Conservation (phyloP, 2,329 filamentous ascomycete species). For the Mycosphaerella sp. region DNA sequence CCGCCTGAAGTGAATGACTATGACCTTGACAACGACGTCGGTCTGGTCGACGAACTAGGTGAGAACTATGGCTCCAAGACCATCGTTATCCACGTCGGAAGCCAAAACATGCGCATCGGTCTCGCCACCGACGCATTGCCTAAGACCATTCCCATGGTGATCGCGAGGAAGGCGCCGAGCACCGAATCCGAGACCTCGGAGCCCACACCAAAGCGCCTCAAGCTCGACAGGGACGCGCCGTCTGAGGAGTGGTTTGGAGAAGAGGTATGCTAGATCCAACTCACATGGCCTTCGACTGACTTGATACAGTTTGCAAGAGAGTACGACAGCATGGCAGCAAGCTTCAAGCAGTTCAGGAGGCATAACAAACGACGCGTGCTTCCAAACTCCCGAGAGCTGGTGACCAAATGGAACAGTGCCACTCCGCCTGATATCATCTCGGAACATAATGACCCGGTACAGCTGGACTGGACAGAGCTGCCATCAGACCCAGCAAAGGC, state of each 20-base stretch:
- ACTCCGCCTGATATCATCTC: conserved; percentile 80
- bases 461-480: conserved; percentile 93
- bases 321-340: conserved; percentile 75
- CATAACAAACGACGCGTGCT: conserved; percentile 89
- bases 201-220: conserved; percentile 63
- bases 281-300: conserved; percentile 9
- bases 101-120: conserved; percentile 89
- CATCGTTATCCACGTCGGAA: conserved; percentile 91
- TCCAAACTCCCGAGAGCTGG: conserved; percentile 95
- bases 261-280: conserved; percentile 51
- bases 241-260: conserved; percentile 81
- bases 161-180: conserved; percentile 70
- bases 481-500: conserved; percentile 53
- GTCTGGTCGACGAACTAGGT: conserved; percentile 52
- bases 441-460: conserved; percentile 88
- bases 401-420: conserved; percentile 87
- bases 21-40: conserved; percentile 43
- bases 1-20: conserved; percentile 35
- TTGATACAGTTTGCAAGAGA: conserved; percentile 50
- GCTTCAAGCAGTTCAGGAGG: conserved; percentile 85
- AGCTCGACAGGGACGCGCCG: conserved; percentile 55
- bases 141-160: conserved; percentile 87
- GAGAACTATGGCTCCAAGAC: conserved; percentile 76
- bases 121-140: conserved; percentile 93
- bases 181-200: conserved; percentile 82